These are phyloP conservation scores for Buxus sempervirens DNA, from an alignment of 164 flowering plant species.

Conservation along the genomic window DNA sequence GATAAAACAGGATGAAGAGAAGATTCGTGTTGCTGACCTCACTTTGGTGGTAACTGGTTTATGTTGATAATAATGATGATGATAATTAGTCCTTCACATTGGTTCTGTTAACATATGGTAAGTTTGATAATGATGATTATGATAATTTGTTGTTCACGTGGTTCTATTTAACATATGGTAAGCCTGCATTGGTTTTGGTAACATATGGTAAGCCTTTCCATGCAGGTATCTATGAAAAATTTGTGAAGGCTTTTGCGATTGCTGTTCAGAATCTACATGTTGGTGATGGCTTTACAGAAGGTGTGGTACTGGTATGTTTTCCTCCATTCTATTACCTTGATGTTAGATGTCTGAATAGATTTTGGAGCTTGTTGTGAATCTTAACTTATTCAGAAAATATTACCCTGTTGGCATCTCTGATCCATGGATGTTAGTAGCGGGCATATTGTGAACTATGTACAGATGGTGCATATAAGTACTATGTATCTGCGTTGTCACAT, in stretches of 20 bases:
- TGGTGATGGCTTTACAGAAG: slow-evolving; percentile 87
- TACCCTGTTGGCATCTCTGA: not conserved
- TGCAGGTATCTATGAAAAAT: slow-evolving; percentile 89
- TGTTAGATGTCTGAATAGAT: not conserved
- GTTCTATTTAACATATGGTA: too few species aligned
- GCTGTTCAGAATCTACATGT: slow-evolving; percentile 83
- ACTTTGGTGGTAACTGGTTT: too few species aligned
- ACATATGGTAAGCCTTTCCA: not conserved
- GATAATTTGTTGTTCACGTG: too few species aligned
- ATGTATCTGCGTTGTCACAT: not conserved
- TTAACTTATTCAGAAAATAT: too few species aligned
- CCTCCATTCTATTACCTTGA: slow-evolving; percentile 4
- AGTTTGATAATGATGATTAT: too few species aligned
- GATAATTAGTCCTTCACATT: too few species aligned
- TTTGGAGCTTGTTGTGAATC: not conserved
- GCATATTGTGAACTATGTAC: not conserved
- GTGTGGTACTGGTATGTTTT: slow-evolving; percentile 67
- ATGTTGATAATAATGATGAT: too few species aligned
- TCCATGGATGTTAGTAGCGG: not conserved
- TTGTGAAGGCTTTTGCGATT: slow-evolving; percentile 63
- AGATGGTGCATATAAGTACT: not conserved
- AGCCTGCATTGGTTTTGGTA: too few species aligned
- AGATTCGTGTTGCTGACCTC: too few species aligned
- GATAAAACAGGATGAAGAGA: too few species aligned
- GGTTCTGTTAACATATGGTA: too few species aligned